These are phyloP conservation scores for Xylariaceae sp. DNA, from an alignment of 2,329 filamentous ascomycete genomes.

Conservation along the genomic window DNA sequence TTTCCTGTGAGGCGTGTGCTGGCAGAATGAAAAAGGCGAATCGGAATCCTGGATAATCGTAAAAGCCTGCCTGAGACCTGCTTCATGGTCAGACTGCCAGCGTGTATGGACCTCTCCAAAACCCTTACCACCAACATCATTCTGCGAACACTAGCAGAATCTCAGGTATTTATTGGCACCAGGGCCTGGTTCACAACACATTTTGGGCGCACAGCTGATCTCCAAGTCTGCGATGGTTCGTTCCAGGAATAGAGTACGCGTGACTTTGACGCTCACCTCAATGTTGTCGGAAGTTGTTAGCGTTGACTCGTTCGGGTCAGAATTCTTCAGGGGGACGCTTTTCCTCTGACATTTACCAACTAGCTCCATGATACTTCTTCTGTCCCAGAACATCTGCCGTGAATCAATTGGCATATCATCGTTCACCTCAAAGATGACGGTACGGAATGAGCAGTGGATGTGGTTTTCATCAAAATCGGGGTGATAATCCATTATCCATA, in stretches of 20 bases:
- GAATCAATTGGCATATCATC: background rate
- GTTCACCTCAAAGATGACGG: background rate
- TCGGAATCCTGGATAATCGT: too few species aligned
- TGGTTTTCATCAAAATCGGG: background rate
- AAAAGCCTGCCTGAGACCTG: too few species aligned
- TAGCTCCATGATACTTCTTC: background rate
- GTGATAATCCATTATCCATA: background rate
- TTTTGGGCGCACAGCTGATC: background rate
- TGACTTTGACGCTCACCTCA: background rate
- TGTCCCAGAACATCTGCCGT: background rate
- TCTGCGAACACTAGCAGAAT: too few species aligned
- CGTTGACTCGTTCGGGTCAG: background rate
- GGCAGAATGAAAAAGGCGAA: too few species aligned
- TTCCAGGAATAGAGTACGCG: background rate
- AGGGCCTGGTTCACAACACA: background rate
- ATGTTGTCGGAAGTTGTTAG: background rate
- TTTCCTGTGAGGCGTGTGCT: too few species aligned
- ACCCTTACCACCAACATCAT: too few species aligned
- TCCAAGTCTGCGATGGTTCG: background rate
- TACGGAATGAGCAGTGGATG: background rate
- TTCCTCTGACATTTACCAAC: background rate
- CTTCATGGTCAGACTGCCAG: too few species aligned
- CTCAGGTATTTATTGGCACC: too few species aligned
- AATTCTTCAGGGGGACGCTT: too few species aligned
- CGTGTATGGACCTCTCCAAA: too few species aligned